Evolutionary conservation across 768 basidiomycete species (phyloP).

Genomic region (Mycena vulgaris): DNA sequence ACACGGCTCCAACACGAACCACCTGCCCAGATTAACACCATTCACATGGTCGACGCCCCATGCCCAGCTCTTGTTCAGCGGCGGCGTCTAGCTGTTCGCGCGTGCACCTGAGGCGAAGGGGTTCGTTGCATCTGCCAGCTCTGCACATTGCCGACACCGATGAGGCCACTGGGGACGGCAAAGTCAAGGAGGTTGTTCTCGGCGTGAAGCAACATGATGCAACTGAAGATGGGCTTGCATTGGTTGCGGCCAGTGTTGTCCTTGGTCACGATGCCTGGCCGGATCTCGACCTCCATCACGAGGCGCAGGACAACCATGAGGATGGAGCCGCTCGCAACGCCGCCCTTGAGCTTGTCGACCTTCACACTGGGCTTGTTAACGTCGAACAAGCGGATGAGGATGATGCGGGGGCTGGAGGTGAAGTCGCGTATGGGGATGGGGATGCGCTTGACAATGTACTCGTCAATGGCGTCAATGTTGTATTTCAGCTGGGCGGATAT

Average conservation of each 20-base stretch:
- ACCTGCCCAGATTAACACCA: slow-evolving; percentile 72
- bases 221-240: slow-evolving; percentile 94
- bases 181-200: slow-evolving; percentile 96
- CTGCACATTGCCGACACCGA: slow-evolving; percentile 92
- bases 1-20: slow-evolving; percentile 73
- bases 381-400: slow-evolving; percentile 99
- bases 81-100: slow-evolving; percentile 73
- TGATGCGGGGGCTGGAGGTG: slow-evolving; percentile 90
- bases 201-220: slow-evolving; percentile 92
- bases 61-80: slow-evolving; percentile 70
- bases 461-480: slow-evolving; percentile 99
- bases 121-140: slow-evolving; percentile 64
- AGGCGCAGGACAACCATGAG: slow-evolving; percentile 91
- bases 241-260: slow-evolving; percentile 90
- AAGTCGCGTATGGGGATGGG: slow-evolving; percentile 97
- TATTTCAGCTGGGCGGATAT: slow-evolving; percentile 99
- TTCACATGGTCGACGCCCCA: slow-evolving; percentile 63
- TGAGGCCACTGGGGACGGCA: slow-evolving; percentile 97
- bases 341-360: slow-evolving; percentile 97
- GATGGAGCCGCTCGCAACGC: slow-evolving; percentile 97
- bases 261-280: slow-evolving; percentile 97
- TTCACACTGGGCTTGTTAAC: slow-evolving; percentile 99
- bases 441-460: slow-evolving; percentile 97
- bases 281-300: slow-evolving; percentile 95
- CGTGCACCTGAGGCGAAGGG: slow-evolving; percentile 67